These are phyloP conservation scores for Candida oleophila DNA, from an alignment of 805 yeast genomes.

Conservation along the genomic window DNA sequence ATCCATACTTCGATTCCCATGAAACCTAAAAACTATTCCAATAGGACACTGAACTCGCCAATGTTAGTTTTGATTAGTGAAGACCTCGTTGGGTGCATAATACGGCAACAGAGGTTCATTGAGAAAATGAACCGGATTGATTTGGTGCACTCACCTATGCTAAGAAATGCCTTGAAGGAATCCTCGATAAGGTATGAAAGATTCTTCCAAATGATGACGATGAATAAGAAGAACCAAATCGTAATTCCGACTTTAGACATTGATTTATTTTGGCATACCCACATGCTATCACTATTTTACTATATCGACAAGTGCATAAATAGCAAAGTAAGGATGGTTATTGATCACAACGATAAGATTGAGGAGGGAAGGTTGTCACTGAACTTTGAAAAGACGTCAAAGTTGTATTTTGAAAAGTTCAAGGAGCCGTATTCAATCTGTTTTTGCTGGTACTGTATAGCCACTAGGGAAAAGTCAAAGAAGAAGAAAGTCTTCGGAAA, in stretches of 20 bases:
- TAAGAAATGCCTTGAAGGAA: conserved; percentile 4
- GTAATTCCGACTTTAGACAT: conserved; percentile 13
- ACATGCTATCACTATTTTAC: conserved; percentile 5
- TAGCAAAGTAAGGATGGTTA: not conserved
- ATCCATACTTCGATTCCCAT: conserved; percentile 7
- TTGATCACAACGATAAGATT: conserved; percentile 26
- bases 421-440: conserved; percentile 19
- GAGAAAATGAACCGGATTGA: conserved; percentile 11
- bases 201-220: conserved; percentile 5
- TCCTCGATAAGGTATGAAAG: conserved; percentile 6
- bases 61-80: conserved; percentile 4
- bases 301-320: conserved; percentile 5
- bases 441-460: conserved; percentile 18
- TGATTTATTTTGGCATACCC: conserved; percentile 13
- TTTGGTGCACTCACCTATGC: conserved; percentile 9
- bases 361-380: conserved; percentile 17
- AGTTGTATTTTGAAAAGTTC: conserved; percentile 12
- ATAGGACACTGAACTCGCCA: not conserved
- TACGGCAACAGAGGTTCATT: conserved; percentile 10
- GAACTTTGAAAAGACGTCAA: conserved; percentile 16
- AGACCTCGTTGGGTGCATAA: conserved; percentile 12
- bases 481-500: not conserved
- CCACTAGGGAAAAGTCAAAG: not conserved
- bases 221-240: not conserved
- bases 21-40: not conserved